Evolutionary conservation across 2,329 filamentous ascomycete genomes (phyloP), one percentile per base, ranked within the genome.

Genomic region (Sporothrix pallida): DNA sequence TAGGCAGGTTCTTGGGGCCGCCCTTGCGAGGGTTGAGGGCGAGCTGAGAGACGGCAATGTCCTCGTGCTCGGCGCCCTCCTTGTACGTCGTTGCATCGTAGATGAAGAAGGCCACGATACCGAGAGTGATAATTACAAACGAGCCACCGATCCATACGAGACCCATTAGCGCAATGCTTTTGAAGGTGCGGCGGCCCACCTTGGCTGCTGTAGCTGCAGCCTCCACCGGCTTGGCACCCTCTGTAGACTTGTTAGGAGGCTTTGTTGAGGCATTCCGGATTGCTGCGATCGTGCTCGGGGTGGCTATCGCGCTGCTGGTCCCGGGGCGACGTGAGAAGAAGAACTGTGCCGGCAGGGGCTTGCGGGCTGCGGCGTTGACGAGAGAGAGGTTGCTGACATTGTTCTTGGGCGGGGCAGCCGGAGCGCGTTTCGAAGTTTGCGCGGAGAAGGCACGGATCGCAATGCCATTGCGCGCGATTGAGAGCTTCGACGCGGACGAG

Each of bases 41-140:
- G 50, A 94, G 84, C 78, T 93, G 88, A 1, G 95, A 95, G n/a
- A 99, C 92, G 69, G 91, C 88, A 74, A 97, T 90, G 78, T 98
- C 95, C 76, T 86, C 84, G 37, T 87, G 86, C 7, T 86, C 88
- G 1, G 88, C 83, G 65, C 91, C 86, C 76, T 94, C 92, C 74
- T 89, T 90, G 84, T 99, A 99, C 15, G 96, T 99, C 67, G 90
- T 92, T 10, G 95, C 92, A 84, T 99, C 96, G 84, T 97, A 99
- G 78, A 96, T 78, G 83, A 99, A 99, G 86, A 99, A 98, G 68
- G 87, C 92, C 23, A 94, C 82, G 7, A 98, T 87, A 6, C 92
- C 86, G 3, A 87, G 83, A 48, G 92, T 91, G 72, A 93, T 81
- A 70, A 95, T 86, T 8, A 91, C 85, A 52, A 96, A 87, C 69